Evolutionary conservation across 2,329 filamentous ascomycete genomes (phyloP), one percentile per base, ranked within the genome.

Genomic region (Apiospora saccharicola): DNA sequence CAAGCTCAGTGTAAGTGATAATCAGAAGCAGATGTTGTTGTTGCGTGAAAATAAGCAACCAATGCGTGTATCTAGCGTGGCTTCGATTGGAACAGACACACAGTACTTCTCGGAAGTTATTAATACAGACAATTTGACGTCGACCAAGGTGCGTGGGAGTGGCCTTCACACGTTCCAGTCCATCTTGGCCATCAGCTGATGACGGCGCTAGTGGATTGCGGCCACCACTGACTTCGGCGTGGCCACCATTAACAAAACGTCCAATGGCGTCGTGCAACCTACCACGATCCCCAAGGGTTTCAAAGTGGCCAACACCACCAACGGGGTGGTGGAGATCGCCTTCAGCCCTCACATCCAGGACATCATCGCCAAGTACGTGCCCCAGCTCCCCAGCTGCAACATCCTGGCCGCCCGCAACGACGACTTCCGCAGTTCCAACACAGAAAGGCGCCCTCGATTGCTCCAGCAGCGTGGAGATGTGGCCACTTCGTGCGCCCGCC

Each of bases 241-340:
- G 19, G 57, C 57, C 57, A 64, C 57, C 19, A 64, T 64, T 34
- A 64, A 64, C 57, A 12, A 41, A 13, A 64, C 57, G 0, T n/a
- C 34, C 34, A 22, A 30, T 1, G 57, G 57, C 34, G 22, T 22
- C 22, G 57, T 64, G 19, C 57, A 41, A 22, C 8, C 19, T 4
- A 64, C 57, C 19, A 64, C 57, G 34, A 64, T 64, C 19, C 57
- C 57, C 19, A 34, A 64, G 12, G 57, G 57, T 34, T 64, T 64
- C 57, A 41, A 64, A 19, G 57, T 64, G 19, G 16, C 10, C 8
- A 41, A n/a, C 16, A n/a, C 19, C 57, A 14, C 30, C 7, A 10
- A 22, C 10, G 57, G 57, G 3, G 19, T 22, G 10, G 13, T 64
- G 19, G 57, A 64, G 57, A 41, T 64, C 22, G 34, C 8, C 19